phyloP scores from a whole-genome alignment of 257 asterid genomes.

The Datura wrightii region DNA sequence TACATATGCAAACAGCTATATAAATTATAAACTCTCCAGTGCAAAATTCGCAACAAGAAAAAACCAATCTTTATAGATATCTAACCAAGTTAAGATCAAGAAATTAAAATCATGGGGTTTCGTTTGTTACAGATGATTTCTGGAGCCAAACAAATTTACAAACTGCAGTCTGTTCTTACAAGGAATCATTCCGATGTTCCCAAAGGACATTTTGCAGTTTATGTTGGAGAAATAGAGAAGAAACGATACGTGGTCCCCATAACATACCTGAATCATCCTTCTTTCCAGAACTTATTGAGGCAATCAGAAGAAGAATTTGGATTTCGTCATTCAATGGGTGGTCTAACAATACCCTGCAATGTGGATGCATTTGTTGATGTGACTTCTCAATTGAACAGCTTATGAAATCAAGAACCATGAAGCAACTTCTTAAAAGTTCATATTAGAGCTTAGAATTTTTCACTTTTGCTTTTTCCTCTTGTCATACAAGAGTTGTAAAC shows the following conservation, averaged over 20 bases:
- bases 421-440: background rate
- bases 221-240: background rate
- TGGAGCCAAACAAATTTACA: background rate
- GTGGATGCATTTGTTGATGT: constrained; percentile 29
- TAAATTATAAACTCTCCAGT: background rate
- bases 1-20: background rate
- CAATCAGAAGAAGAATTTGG: constrained; percentile 27
- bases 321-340: constrained; percentile 23
- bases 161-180: background rate
- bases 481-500: constrained; percentile 25
- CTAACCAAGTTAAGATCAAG: background rate
- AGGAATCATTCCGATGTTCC: constrained; percentile 35
- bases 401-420: background rate
- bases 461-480: constrained; percentile 1
- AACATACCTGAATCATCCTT: too few species aligned
- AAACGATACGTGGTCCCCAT: too few species aligned
- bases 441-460: background rate
- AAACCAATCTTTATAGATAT: background rate
- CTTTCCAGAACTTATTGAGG: background rate
- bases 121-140: background rate
- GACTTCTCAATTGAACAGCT: constrained; percentile 29
- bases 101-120: constrained; percentile 1
- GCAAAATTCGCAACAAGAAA: background rate
- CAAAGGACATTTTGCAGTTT: constrained; percentile 30
- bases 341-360: constrained; percentile 30